Evolutionary conservation across 768 basidiomycete species (phyloP).

Genomic region (Russula abietina): DNA sequence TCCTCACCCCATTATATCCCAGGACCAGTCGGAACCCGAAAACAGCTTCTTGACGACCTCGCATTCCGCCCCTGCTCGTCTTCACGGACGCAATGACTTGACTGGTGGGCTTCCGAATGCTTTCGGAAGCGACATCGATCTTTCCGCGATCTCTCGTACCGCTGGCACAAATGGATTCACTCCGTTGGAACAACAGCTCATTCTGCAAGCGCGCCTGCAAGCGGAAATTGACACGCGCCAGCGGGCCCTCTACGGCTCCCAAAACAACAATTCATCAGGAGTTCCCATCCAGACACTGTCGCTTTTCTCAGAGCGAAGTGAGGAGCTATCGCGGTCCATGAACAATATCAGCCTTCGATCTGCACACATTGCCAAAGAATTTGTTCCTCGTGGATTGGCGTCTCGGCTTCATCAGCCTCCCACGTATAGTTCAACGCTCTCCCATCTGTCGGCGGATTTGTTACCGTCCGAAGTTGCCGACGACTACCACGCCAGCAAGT

Average conservation of each 20-base stretch:
- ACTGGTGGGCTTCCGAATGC: neutral
- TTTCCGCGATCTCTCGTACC: conserved; percentile 21
- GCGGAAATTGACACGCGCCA: conserved; percentile 22
- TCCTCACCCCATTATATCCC: conserved; percentile 21
- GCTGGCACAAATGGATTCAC: conserved; percentile 23
- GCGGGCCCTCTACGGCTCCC: conserved; percentile 17
- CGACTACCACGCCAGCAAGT: conserved; percentile 2
- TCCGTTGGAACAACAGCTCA: conserved; percentile 25
- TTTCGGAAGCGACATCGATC: conserved; percentile 23
- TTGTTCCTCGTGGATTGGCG: conserved; percentile 22
- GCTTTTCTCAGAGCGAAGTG: conserved; percentile 7
- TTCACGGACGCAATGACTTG: conserved; percentile 10
- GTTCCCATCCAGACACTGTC: neutral
- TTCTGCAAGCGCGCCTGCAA: conserved; percentile 23
- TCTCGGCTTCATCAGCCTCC: conserved; percentile 10
- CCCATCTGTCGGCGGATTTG: conserved; percentile 11
- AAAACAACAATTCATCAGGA: conserved; percentile 6
- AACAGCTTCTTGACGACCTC: conserved; percentile 1
- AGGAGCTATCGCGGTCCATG: conserved; percentile 15
- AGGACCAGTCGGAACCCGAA: conserved; percentile 8
- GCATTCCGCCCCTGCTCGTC: conserved; percentile 13
- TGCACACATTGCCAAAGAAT: conserved; percentile 21
- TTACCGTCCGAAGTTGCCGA: conserved; percentile 4
- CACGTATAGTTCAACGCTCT: neutral
- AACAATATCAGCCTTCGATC: conserved; percentile 18